Evolutionary conservation across 169 alveolate genomes (phyloP).

Genomic region (Plasmodium vivax): DNA sequence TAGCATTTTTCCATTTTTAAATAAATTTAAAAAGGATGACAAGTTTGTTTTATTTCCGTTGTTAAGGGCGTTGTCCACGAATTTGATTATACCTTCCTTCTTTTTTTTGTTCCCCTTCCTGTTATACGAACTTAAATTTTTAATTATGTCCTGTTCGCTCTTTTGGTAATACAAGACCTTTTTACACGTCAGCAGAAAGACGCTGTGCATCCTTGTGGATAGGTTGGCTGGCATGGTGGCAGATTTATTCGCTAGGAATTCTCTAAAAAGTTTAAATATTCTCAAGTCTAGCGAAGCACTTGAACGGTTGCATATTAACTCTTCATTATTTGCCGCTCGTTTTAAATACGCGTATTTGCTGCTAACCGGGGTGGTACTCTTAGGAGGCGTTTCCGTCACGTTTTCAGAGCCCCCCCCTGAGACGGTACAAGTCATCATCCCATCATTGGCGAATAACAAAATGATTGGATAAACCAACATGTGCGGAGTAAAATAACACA

Average conservation of each 20-base stretch:
- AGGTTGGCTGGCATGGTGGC: slow-evolving; percentile 17
- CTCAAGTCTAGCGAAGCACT: slow-evolving; percentile 45
- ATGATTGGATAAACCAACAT: slow-evolving; percentile 54
- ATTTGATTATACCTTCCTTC: slow-evolving; percentile 23
- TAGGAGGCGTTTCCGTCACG: not conserved
- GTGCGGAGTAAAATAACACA: slow-evolving; percentile 72
- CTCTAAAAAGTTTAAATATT: slow-evolving; percentile 57
- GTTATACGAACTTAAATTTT: not conserved
- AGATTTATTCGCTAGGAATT: slow-evolving; percentile 44
- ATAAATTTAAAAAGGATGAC: slow-evolving; percentile 6
- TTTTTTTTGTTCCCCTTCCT: slow-evolving; percentile 17
- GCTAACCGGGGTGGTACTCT: not conserved
- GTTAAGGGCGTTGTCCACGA: slow-evolving; percentile 31
- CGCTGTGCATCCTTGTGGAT: slow-evolving; percentile 46
- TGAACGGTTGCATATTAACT: slow-evolving; percentile 20
- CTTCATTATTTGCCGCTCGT: slow-evolving; percentile 36
- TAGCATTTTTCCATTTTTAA: slow-evolving; percentile 23
- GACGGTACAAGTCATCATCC: not conserved
- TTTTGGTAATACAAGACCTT: slow-evolving; percentile 60
- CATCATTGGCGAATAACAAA: slow-evolving; percentile 10
- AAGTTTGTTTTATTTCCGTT: slow-evolving; percentile 44
- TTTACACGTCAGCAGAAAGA: slow-evolving; percentile 25
- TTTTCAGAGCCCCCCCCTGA: not conserved
- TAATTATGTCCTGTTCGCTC: slow-evolving; percentile 37
- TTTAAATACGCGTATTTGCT: not conserved